phyloP scores from a whole-genome alignment of 2,329 filamentous ascomycete genomes.

The Phyllosticta citribraziliensis region DNA sequence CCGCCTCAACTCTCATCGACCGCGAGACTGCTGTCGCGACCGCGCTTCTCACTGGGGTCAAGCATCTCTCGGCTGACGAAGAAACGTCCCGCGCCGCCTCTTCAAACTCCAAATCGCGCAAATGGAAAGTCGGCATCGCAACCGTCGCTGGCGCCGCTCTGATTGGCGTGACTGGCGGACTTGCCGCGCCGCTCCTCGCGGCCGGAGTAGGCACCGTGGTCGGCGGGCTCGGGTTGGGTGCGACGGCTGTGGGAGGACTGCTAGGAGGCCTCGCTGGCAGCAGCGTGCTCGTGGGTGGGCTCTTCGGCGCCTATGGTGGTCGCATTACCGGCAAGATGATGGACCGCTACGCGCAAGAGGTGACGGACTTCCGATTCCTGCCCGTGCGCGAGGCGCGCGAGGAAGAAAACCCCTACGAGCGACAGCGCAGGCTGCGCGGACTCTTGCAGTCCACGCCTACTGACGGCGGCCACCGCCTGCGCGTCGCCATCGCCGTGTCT shows the following conservation, averaged over 20 bases:
- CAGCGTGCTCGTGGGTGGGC: conserved; percentile 65
- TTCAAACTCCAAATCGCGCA: conserved; percentile 53
- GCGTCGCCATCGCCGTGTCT: conserved; percentile 72
- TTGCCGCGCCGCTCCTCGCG: conserved; percentile 66
- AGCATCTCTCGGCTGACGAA: conserved; percentile 62
- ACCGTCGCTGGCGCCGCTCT: conserved; percentile 80
- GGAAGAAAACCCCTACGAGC: conserved; percentile 17
- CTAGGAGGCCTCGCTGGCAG: conserved; percentile 74
- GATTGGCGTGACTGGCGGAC: conserved; percentile 70
- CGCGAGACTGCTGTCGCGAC: conserved; percentile 68
- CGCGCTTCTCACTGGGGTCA: conserved; percentile 61
- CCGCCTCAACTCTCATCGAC: conserved; percentile 52
- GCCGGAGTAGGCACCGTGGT: conserved; percentile 73
- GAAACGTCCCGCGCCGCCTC: conserved; percentile 65
- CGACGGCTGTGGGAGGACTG: conserved; percentile 65
- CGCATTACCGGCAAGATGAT: conserved; percentile 78
- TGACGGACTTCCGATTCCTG: conserved; percentile 81
- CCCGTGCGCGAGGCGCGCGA: conserved; percentile 47
- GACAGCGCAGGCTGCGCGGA: conserved; percentile 34
- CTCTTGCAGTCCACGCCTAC: background rate
- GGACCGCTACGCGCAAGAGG: conserved; percentile 75
- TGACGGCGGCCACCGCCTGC: conserved; percentile 39
- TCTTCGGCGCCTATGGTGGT: conserved; percentile 87
- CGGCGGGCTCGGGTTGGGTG: conserved; percentile 64
- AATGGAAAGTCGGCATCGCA: conserved; percentile 78